These are phyloP conservation scores for Cyclotella baltica DNA, from an alignment of 108 stramenopile genomes.

Conservation along the genomic window DNA sequence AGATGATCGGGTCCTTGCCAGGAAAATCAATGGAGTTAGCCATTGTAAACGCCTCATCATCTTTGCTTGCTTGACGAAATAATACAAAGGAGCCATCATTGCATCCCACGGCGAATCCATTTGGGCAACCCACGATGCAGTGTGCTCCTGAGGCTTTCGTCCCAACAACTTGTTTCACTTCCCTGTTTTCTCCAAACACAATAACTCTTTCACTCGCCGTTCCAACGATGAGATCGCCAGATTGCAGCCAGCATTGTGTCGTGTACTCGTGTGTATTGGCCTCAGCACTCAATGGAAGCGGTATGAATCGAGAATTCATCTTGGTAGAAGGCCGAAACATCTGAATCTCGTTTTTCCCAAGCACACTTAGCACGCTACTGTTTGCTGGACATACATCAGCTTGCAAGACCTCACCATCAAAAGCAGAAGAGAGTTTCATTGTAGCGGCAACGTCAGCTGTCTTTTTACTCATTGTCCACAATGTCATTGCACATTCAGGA, in stretches of 20 bases:
- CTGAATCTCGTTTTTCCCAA: not conserved
- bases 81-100: not conserved
- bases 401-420: not conserved
- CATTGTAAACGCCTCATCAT: not conserved
- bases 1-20: not conserved
- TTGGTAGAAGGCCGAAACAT: conserved; percentile 3
- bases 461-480: not conserved
- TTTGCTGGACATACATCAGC: conserved; percentile 15
- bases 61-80: conserved; percentile 10
- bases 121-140: conserved; percentile 4
- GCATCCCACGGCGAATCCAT: conserved; percentile 7
- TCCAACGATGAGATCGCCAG: conserved; percentile 14
- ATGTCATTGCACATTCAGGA: not conserved
- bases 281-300: not conserved
- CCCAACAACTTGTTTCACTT: not conserved
- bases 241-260: conserved; percentile 13
- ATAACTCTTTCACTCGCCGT: not conserved
- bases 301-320: not conserved
- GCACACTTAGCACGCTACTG: not conserved
- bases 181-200: conserved; percentile 5
- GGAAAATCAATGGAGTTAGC: not conserved
- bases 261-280: conserved; percentile 2
- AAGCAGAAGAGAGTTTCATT: not conserved
- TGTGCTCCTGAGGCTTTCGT: not conserved
- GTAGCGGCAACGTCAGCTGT: not conserved